Conservation (phyloP, 495 filamentous ascomycete genomes). For the Penicillium flavigenum region DNA sequence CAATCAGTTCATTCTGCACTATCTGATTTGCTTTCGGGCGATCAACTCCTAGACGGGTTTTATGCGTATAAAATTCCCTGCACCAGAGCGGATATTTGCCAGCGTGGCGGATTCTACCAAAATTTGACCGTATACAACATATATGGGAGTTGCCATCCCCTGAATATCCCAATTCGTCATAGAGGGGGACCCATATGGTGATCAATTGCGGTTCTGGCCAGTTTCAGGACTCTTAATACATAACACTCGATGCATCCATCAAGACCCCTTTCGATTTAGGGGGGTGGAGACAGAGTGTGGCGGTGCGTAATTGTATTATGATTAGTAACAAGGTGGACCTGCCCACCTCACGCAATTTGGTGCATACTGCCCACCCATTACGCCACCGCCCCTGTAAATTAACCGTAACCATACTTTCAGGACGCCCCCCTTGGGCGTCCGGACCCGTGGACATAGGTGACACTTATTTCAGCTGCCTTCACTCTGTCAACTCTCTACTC, state of each 20-base stretch:
- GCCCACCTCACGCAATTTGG: background rate
- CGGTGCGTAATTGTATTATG: conserved; percentile 30
- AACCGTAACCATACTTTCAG: conserved; percentile 12
- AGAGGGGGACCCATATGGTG: background rate
- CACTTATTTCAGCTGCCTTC: conserved; percentile 22
- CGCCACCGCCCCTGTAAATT: conserved; percentile 24
- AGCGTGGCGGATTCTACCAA: conserved; percentile 9
- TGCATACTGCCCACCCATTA: conserved; percentile 9
- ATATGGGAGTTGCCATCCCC: background rate
- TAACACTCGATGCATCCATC: conserved; percentile 4
- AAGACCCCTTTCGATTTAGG: conserved; percentile 26
- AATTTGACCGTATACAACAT: background rate
- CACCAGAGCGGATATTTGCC: conserved; percentile 5
- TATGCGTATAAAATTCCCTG: conserved; percentile 10
- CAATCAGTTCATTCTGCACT: background rate
- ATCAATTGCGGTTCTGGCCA: background rate
- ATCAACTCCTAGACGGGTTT: conserved; percentile 1
- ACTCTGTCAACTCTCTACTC: conserved; percentile 7
- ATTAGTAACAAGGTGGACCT: background rate
- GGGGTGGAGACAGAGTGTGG: conserved; percentile 27
- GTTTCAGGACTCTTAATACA: background rate
- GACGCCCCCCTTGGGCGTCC: conserved; percentile 20
- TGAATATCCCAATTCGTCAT: background rate
- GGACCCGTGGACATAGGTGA: conserved; percentile 21
- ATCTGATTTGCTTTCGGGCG: background rate